These are phyloP conservation scores for Cryptococcus deneoformans DNA, from an alignment of 1,284 basidiomycete species.

Conservation along the genomic window DNA sequence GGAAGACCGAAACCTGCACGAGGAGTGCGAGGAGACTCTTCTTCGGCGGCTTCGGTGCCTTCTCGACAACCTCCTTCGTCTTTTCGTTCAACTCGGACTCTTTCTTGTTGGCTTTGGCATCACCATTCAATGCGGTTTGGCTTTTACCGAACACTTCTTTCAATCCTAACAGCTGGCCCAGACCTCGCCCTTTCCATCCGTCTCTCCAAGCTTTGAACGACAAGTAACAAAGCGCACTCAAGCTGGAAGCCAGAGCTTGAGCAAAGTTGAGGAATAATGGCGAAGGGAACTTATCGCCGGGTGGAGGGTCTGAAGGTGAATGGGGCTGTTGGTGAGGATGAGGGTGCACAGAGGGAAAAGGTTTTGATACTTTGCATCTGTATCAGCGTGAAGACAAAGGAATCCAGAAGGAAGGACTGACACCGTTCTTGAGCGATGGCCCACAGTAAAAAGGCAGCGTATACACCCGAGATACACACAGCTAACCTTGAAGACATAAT, in stretches of 20 bases:
- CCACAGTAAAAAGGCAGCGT: constrained; percentile 63
- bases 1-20: constrained; percentile 77
- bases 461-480: constrained; percentile 49
- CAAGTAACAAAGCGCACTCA: constrained; percentile 78
- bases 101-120: neutral
- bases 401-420: constrained; percentile 49
- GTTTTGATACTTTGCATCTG: constrained; percentile 65
- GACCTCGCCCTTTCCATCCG: constrained; percentile 3
- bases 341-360: constrained; percentile 65
- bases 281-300: constrained; percentile 77
- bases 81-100: neutral
- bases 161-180: constrained; percentile 25
- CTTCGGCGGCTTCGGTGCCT: constrained; percentile 10
- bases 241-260: constrained; percentile 76
- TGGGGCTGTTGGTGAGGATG: constrained; percentile 17
- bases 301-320: constrained; percentile 25
- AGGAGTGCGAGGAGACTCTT: constrained; percentile 56
- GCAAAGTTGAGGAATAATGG: constrained; percentile 82
- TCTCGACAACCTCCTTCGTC: neutral
- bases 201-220: constrained; percentile 50
- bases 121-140: neutral
- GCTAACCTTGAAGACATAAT: constrained; percentile 24
- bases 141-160: constrained; percentile 13
- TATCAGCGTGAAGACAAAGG: neutral
- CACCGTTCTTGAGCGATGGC: constrained; percentile 87